Evolutionary conservation across 2,329 filamentous ascomycete species (phyloP), one percentile per base, ranked within the genome.

Genomic region (Xylariaceae sp.): DNA sequence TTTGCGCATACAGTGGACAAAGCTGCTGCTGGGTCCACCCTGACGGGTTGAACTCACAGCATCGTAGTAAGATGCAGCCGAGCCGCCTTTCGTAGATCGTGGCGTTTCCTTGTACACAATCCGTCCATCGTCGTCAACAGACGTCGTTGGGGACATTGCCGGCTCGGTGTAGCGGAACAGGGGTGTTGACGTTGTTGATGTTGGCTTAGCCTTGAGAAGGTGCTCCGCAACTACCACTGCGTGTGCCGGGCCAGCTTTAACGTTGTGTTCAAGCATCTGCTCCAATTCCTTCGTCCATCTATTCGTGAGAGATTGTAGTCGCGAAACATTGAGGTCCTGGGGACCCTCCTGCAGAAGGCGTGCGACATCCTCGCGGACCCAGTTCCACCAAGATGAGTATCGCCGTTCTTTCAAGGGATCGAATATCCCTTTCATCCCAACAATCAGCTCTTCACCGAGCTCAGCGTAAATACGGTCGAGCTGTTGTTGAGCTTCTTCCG

Each of bases 311-410:
- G 99, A 82, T 32, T 52, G 52, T 11, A 54, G 52, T 11, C 44
- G 45, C 32, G 45, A 32, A 11, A 35, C 14, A 10, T 48, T 31
- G n/a, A 52, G 14, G 4, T 42, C 17, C 32, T 38, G 5, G 18
- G 19, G 18, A 19, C 42, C 42, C 41, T 52, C 18, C 15, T 52
- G 45, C 15, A 54, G 22, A 39, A 54, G 42, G 15, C 44, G 52
- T 5, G 49, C 44, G 27, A 91, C 92, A 69, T 99, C 94, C 68
- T 99, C 94, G 42, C 94, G 87, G 54, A 90, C 94, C 94, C 94
- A 99, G 71, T 99, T 99, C 94, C 94, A 99, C 1, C 90, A 95
- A 0, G 94, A 97, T 69, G 97, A 92, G 73, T 99, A 99, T 10
- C 94, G 85, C 66, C 94, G 87, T 31, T 92, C 92, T 72, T 99